phyloP scores from a whole-genome alignment of 495 filamentous ascomycete species.

The Hypoxylon fuscum region DNA sequence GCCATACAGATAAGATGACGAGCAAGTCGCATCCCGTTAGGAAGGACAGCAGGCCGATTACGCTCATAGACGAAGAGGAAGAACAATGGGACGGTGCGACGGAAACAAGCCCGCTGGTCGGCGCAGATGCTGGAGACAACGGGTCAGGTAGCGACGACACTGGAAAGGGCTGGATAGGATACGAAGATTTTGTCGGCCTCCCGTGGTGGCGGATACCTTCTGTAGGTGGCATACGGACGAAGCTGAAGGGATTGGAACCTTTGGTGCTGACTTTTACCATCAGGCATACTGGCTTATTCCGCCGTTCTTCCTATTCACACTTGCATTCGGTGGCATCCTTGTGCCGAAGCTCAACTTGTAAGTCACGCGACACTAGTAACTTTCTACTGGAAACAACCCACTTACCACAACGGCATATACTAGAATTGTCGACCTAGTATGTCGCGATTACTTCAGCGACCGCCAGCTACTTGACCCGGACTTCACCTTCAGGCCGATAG shows the following conservation, averaged over 20 bases:
- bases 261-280: conserved; percentile 21
- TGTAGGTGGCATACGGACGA: conserved; percentile 51
- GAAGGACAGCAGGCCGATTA: conserved; percentile 21
- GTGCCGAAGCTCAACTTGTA: conserved; percentile 81
- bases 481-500: conserved; percentile 68
- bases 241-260: background rate
- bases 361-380: conserved; percentile 11
- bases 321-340: conserved; percentile 83
- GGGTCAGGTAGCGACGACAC: conserved; percentile 7
- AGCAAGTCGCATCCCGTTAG: conserved; percentile 22
- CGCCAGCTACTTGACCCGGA: conserved; percentile 61
- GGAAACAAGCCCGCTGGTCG: conserved; percentile 53
- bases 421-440: conserved; percentile 79
- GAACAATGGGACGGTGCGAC: conserved; percentile 42
- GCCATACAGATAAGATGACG: conserved; percentile 22
- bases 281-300: conserved; percentile 87
- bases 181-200: conserved; percentile 68
- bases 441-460: conserved; percentile 78
- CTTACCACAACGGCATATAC: conserved; percentile 22
- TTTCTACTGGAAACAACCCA: background rate
- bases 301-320: conserved; percentile 76
- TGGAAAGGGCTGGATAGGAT: conserved; percentile 48
- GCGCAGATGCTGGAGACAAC: conserved; percentile 25
- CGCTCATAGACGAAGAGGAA: conserved; percentile 33
- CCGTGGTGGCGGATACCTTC: conserved; percentile 79